Percentiles rank a stretch among this genome's conserved stretches.
These are phyloP conservation scores for Fusarium nisikadoi DNA, from an alignment of 2,329 filamentous ascomycete genomes.

Conservation along the genomic window DNA sequence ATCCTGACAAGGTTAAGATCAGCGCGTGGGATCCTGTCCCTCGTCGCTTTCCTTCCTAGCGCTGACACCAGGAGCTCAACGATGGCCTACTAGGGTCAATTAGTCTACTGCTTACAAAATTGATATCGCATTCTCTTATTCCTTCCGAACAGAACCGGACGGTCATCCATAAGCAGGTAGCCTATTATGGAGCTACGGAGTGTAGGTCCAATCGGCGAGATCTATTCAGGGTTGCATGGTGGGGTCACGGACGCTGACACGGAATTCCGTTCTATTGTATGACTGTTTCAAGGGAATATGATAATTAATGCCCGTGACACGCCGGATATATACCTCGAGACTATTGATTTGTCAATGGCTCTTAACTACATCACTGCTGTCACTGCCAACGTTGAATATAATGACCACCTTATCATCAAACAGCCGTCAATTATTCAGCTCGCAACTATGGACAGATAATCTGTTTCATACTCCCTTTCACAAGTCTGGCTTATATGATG, in stretches of 20 bases:
- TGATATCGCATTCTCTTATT: accelerated
- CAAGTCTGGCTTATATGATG: not conserved
- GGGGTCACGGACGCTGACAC: not conserved
- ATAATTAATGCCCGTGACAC: not conserved
- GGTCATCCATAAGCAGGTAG: not conserved
- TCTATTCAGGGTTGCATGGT: not conserved
- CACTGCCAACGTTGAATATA: not conserved
- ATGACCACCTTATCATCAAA: not conserved
- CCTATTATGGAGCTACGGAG: not conserved
- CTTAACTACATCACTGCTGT: no score
- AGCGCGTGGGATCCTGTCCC: not conserved
- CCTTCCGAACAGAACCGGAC: not conserved
- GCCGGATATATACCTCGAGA: not conserved
- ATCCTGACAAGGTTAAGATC: not conserved
- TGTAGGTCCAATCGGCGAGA: not conserved
- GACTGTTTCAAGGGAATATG: accelerated
- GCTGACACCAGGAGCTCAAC: not conserved
- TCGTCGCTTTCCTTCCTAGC: not conserved
- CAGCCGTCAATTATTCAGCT: not conserved
- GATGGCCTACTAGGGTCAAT: no score
- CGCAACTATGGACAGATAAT: no score
- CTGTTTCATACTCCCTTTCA: accelerated
- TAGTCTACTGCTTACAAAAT: not conserved
- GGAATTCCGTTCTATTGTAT: not conserved
- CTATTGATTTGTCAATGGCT: accelerated